Evolutionary conservation across 2,329 filamentous ascomycete genomes (phyloP).

Genomic region (Mariannaea elegans): DNA sequence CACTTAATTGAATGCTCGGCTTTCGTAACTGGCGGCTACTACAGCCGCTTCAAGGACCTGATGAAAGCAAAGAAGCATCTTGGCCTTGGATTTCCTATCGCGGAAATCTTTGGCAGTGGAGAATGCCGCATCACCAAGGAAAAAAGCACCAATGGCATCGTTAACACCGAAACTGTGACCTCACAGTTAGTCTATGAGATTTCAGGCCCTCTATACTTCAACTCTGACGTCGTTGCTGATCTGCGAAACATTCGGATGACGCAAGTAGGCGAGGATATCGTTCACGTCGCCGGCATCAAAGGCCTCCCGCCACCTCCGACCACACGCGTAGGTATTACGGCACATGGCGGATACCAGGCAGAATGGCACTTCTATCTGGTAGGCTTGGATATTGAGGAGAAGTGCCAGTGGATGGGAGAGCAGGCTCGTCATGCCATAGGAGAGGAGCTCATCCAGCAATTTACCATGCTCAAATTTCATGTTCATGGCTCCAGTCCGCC

Average conservation of each 20-base stretch:
- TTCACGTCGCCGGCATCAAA: slow-evolving; percentile 35
- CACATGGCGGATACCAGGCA: slow-evolving; percentile 51
- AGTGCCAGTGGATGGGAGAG: slow-evolving; percentile 41
- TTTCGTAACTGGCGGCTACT: slow-evolving; percentile 24
- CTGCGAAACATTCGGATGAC: slow-evolving; percentile 50
- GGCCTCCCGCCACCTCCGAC: slow-evolving; percentile 33
- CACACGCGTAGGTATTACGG: slow-evolving; percentile 48
- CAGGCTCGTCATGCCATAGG: slow-evolving; percentile 20
- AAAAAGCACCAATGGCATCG: slow-evolving; percentile 32
- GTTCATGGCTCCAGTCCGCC: slow-evolving; percentile 49
- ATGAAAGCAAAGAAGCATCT: slow-evolving; percentile 22
- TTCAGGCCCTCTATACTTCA: slow-evolving; percentile 47
- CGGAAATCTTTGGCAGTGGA: slow-evolving; percentile 57
- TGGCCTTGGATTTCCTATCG: slow-evolving; percentile 58
- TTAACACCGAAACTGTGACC: slow-evolving; percentile 37
- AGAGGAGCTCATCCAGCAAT: slow-evolving; percentile 26
- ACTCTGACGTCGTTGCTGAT: slow-evolving; percentile 24
- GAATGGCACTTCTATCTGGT: slow-evolving; percentile 52
- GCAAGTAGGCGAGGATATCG: slow-evolving; percentile 46
- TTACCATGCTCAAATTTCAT: slow-evolving; percentile 45
- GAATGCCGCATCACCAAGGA: slow-evolving; percentile 40
- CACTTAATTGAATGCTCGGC: slow-evolving; percentile 25
- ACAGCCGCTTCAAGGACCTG: slow-evolving; percentile 20
- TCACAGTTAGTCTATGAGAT: slow-evolving; percentile 50
- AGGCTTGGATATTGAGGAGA: slow-evolving; percentile 51